phyloP scores from a whole-genome alignment of 2,329 filamentous ascomycete species.

The Neopestalotiopsis clavispora region DNA sequence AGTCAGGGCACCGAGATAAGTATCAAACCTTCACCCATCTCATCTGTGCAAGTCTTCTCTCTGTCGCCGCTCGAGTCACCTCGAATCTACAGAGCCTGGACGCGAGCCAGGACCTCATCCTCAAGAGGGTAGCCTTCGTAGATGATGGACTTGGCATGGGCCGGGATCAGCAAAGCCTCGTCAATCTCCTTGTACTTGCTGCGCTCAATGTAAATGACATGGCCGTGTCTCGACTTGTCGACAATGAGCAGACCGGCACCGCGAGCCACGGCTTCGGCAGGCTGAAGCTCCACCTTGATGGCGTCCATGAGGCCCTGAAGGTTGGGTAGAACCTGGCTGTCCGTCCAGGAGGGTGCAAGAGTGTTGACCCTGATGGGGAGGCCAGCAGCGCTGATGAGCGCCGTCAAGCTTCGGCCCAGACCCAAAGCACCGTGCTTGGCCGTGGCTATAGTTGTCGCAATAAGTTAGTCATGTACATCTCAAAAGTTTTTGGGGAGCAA shows the following conservation, averaged over 20 bases:
- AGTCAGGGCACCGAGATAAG: too few species aligned
- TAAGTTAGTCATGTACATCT: not conserved
- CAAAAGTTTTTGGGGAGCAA: too few species aligned
- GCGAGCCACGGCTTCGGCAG: slow-evolving; percentile 51
- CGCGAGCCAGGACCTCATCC: slow-evolving; percentile 37
- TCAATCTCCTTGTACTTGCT: slow-evolving; percentile 60
- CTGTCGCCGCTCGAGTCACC: too few species aligned
- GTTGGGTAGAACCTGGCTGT: slow-evolving; percentile 50
- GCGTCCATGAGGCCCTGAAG: slow-evolving; percentile 40
- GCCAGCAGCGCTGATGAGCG: slow-evolving; percentile 38
- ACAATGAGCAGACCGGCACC: slow-evolving; percentile 55
- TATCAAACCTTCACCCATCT: too few species aligned
- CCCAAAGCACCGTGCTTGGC: slow-evolving; percentile 62
- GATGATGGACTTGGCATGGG: slow-evolving; percentile 34
- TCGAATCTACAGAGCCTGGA: not conserved
- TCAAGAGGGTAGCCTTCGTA: slow-evolving; percentile 38
- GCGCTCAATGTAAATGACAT: slow-evolving; percentile 55
- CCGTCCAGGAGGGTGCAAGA: slow-evolving; percentile 60
- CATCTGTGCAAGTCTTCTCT: too few species aligned
- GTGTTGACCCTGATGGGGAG: slow-evolving; percentile 60
- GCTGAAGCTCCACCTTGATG: slow-evolving; percentile 48
- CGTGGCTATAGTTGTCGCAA: slow-evolving; percentile 34
- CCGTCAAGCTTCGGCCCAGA: slow-evolving; percentile 52
- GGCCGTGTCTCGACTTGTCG: slow-evolving; percentile 51
- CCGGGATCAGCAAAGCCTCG: slow-evolving; percentile 43